Evolutionary conservation across 2,329 filamentous ascomycete species (phyloP).

Genomic region (Verticillium albo-atrum): DNA sequence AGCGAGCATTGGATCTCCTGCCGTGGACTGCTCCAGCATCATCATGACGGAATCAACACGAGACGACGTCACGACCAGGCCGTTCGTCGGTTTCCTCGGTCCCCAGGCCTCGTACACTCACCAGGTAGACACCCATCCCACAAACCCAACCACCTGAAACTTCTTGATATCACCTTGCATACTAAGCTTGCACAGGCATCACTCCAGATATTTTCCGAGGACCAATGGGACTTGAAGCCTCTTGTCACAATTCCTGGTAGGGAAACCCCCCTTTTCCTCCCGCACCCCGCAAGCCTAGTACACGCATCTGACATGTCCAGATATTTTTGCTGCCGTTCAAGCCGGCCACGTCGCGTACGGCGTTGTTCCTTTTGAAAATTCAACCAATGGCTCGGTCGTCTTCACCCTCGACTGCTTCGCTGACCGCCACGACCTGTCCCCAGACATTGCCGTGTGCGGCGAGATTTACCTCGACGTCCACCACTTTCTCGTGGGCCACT

Average conservation of each 20-base stretch:
- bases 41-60: not conserved
- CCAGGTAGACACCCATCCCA: conserved; percentile 31
- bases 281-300: too few relatives aligned
- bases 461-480: conserved; percentile 86
- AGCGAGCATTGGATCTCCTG: not conserved
- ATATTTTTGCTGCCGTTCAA: conserved; percentile 79
- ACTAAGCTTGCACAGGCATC: conserved; percentile 34
- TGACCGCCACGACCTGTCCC: conserved; percentile 61
- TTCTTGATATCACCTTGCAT: conserved; percentile 13
- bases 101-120: conserved; percentile 46
- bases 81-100: conserved; percentile 44
- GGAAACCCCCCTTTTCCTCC: conserved; percentile 8
- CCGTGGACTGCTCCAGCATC: not conserved
- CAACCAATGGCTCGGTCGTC: conserved; percentile 86
- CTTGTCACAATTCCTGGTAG: conserved; percentile 46
- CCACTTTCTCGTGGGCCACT: conserved; percentile 73
- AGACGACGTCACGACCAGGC: conserved; percentile 19
- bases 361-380: conserved; percentile 94
- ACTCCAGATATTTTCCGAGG: conserved; percentile 41
- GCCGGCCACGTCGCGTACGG: conserved; percentile 60
- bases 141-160: not conserved
- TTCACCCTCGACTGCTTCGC: conserved; percentile 87
- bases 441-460: conserved; percentile 69
- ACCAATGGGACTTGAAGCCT: conserved; percentile 43
- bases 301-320: conserved; percentile 30